Evolutionary conservation across 2,329 filamentous ascomycete genomes (phyloP).

Genomic region (Arthroderma uncinatum): DNA sequence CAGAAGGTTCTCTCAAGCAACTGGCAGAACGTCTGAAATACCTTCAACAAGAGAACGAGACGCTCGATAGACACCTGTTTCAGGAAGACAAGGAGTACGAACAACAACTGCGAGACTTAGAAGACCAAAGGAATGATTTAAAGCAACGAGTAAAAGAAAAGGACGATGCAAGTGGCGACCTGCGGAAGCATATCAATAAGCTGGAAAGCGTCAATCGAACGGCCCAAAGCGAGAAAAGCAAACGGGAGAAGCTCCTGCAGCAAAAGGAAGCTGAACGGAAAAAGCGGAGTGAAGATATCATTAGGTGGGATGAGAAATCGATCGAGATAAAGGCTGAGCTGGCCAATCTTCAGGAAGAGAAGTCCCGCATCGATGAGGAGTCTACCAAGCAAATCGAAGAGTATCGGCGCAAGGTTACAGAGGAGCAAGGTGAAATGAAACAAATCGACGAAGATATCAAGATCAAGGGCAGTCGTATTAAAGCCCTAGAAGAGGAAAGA

Average conservation of each 20-base stretch:
- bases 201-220: conserved; percentile 72
- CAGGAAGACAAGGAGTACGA: conserved; percentile 60
- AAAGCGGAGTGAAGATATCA: conserved; percentile 50
- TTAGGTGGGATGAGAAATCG: conserved; percentile 47
- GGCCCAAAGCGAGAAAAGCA: conserved; percentile 64
- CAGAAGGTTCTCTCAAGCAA: conserved; percentile 59
- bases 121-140: conserved; percentile 68
- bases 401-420: conserved; percentile 34
- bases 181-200: conserved; percentile 68
- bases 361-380: conserved; percentile 31
- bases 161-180: conserved; percentile 74
- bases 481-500: conserved; percentile 49
- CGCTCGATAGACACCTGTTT: conserved; percentile 55
- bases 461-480: conserved; percentile 49
- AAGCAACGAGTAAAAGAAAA: conserved; percentile 72
- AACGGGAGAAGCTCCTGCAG: conserved; percentile 57
- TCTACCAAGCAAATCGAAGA: conserved; percentile 32
- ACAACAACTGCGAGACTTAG: conserved; percentile 54
- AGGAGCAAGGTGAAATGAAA: conserved; percentile 42
- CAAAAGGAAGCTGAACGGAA: conserved; percentile 51
- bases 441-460: conserved; percentile 51
- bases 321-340: conserved; percentile 42
- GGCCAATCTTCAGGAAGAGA: conserved; percentile 34
- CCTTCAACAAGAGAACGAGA: conserved; percentile 73
- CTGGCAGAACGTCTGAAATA: conserved; percentile 71